phyloP scores from a whole-genome alignment of 306 rosid genomes.

The Herpetospermum pedunculosum region DNA sequence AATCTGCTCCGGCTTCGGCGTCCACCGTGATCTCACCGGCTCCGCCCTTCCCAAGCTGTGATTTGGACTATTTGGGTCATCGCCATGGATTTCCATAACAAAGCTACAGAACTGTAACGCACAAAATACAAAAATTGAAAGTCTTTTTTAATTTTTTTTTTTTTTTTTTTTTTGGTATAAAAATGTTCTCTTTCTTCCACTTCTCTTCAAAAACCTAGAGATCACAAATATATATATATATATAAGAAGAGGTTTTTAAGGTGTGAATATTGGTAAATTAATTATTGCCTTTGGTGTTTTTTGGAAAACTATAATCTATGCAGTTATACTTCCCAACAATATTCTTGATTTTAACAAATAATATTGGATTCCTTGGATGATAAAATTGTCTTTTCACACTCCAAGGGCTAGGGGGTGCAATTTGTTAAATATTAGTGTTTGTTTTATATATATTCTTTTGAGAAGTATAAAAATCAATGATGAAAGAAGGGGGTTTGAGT shows the following conservation, averaged over 20 bases:
- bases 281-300: conserved; percentile 4
- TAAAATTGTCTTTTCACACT: background rate
- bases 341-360: conserved; percentile 12
- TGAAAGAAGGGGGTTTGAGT: background rate
- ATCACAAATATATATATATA: background rate
- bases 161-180: background rate
- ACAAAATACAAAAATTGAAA: background rate
- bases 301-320: conserved; percentile 8
- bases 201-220: background rate
- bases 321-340: conserved; percentile 7
- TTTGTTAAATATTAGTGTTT: too few relatives aligned
- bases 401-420: background rate
- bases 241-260: background rate
- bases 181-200: background rate
- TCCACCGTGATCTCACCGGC: conserved; percentile 88
- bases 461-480: background rate
- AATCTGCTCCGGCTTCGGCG: conserved; percentile 90
- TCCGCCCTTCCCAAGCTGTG: conserved; percentile 37
- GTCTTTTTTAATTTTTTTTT: background rate
- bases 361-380: conserved; percentile 9
- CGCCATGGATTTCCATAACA: conserved; percentile 47
- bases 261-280: background rate
- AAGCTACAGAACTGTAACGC: background rate
- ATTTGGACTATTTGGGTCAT: conserved; percentile 28
- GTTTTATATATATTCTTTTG: conserved; percentile 1